Conservation (phyloP, 2,329 filamentous ascomycete species). For the Rasamsonia emersonii region DNA sequence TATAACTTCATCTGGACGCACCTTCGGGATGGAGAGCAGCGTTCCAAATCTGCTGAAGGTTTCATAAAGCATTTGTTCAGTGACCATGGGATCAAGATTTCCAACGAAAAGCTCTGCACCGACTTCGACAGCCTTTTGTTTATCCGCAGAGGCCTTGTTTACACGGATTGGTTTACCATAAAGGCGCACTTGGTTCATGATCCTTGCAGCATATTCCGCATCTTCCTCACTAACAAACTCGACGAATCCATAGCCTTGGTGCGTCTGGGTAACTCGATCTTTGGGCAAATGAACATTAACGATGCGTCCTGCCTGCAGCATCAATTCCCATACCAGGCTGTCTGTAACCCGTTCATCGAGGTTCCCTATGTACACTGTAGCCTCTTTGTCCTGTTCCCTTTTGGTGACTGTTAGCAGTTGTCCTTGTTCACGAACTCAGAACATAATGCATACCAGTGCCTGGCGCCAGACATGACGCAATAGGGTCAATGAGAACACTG, state of each 20-base stretch:
- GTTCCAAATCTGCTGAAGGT: conserved; percentile 89
- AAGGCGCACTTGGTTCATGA: conserved; percentile 91
- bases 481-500: conserved; percentile 2
- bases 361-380: conserved; percentile 95
- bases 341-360: conserved; percentile 94
- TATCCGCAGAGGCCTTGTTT: conserved; percentile 90
- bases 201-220: conserved; percentile 90
- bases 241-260: conserved; percentile 98
- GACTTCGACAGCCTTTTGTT: conserved; percentile 86
- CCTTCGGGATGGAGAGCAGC: conserved; percentile 76
- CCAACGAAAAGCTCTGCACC: conserved; percentile 96
- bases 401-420: conserved; percentile 13
- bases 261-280: conserved; percentile 91
- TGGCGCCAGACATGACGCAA: conserved; percentile 55
- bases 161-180: conserved; percentile 93
- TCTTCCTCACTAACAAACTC: conserved; percentile 94
- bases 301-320: conserved; percentile 95
- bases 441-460: conserved; percentile 62
- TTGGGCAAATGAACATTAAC: conserved; percentile 97
- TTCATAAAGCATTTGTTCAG: conserved; percentile 93
- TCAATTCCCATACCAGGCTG: conserved; percentile 89
- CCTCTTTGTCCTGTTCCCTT: conserved; percentile 96
- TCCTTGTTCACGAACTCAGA: background rate
- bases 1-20: conserved; percentile 28
- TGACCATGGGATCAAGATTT: conserved; percentile 87